A percentile compares a stretch with the other conserved stretches of the same genome.
These are phyloP conservation scores for Melaleuca alternifolia DNA, from an alignment of 345 rosid species.

Conservation along the genomic window DNA sequence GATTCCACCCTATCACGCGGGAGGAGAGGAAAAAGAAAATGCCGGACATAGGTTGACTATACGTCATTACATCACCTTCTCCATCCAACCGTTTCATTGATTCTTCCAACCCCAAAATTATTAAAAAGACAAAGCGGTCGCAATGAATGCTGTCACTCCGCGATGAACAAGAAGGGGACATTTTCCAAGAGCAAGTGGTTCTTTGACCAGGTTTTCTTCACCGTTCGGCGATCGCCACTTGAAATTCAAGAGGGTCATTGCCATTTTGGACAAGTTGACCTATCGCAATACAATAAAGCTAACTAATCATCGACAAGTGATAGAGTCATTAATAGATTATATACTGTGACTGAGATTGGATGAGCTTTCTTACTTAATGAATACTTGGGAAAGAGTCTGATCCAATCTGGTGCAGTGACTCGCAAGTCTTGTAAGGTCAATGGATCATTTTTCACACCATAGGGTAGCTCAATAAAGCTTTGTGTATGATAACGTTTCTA, in stretches of 20 bases:
- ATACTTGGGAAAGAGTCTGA: background rate
- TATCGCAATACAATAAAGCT: background rate
- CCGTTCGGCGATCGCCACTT: background rate
- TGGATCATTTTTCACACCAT: too few species aligned
- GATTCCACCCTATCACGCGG: background rate
- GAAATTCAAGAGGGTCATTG: background rate
- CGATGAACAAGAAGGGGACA: background rate
- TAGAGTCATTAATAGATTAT: background rate
- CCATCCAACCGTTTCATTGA: background rate
- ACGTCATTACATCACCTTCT: background rate
- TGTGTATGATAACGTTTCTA: too few species aligned
- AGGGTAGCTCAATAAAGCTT: too few species aligned
- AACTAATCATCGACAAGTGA: background rate
- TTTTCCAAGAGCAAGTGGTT: background rate
- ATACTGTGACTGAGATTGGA: background rate
- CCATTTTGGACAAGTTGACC: background rate
- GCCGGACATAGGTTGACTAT: background rate
- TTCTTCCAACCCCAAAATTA: background rate
- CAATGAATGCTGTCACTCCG: background rate
- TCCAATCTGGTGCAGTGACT: background rate
- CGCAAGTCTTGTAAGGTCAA: too few species aligned
- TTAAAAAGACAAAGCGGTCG: background rate
- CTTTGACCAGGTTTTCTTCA: background rate
- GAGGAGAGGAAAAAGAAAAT: background rate
- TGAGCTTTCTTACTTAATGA: background rate